phyloP scores from a whole-genome alignment of 1,139 yeast species.

The Pichia sp. region DNA sequence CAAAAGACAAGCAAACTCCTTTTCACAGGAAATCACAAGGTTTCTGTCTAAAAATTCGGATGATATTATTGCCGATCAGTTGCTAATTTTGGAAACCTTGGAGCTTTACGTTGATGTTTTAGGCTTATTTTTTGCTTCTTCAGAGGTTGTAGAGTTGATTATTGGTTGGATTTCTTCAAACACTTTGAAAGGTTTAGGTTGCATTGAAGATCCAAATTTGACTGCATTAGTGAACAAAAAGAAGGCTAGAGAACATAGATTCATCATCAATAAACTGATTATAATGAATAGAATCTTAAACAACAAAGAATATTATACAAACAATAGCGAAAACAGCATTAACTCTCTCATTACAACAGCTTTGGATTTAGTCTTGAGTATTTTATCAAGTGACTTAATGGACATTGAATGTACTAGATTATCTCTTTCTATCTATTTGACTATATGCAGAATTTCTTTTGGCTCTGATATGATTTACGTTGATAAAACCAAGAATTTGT shows the following conservation, averaged over 20 bases:
- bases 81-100: slow-evolving; percentile 48
- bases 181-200: slow-evolving; percentile 45
- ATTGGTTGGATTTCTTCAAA: slow-evolving; percentile 42
- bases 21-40: slow-evolving; percentile 37
- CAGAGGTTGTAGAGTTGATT: slow-evolving; percentile 35
- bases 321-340: slow-evolving; percentile 26
- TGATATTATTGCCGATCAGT: slow-evolving; percentile 50
- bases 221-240: slow-evolving; percentile 29
- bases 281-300: slow-evolving; percentile 53
- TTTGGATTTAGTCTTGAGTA: slow-evolving; percentile 58
- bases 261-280: slow-evolving; percentile 50
- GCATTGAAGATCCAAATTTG: slow-evolving; percentile 22
- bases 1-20: slow-evolving; percentile 27
- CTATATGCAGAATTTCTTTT: slow-evolving; percentile 29
- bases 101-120: slow-evolving; percentile 47
- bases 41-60: slow-evolving; percentile 45
- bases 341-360: slow-evolving; percentile 43
- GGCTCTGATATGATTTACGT: slow-evolving; percentile 17
- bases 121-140: slow-evolving; percentile 34
- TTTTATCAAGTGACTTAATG: slow-evolving; percentile 40
- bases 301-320: slow-evolving; percentile 37
- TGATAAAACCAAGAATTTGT: slow-evolving; percentile 17
- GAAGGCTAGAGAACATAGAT: slow-evolving; percentile 42
- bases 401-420: slow-evolving; percentile 57
- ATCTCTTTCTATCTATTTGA: slow-evolving; percentile 50